Percentiles rank a stretch among this genome's conserved stretches.
Evolutionary conservation across 176 grass and related monocot genomes (phyloP).

Genomic region (Saccharum officinarum): DNA sequence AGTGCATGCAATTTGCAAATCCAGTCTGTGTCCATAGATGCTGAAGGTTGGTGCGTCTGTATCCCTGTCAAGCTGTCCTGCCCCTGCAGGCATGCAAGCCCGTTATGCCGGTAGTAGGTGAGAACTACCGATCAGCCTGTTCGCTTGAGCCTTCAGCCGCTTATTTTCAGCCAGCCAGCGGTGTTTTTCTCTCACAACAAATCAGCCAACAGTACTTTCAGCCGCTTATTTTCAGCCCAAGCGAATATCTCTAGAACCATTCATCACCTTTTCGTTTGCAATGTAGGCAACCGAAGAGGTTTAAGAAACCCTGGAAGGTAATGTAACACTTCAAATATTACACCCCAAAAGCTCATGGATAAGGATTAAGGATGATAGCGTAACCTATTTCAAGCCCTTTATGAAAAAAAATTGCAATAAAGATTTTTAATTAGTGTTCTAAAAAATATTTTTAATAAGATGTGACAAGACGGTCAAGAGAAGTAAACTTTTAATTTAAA

Average conservation of each 20-base stretch:
- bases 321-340: background rate
- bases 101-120: background rate
- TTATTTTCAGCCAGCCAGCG: no score
- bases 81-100: conserved; percentile 13
- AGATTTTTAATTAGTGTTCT: background rate
- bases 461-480: background rate
- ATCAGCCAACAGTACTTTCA: no score
- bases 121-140: background rate
- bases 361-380: background rate
- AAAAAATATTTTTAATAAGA: background rate
- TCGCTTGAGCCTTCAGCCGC: no score
- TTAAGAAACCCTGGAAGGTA: conserved; percentile 24
- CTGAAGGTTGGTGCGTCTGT: conserved; percentile 26
- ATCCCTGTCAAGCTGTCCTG: conserved; percentile 25
- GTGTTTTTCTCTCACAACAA: no score
- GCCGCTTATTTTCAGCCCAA: no score
- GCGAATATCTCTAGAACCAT: conserved; percentile 7
- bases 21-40: conserved; percentile 40
- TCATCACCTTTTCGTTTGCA: conserved; percentile 30
- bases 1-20: conserved; percentile 23
- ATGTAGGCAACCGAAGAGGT: background rate
- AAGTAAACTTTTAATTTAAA: background rate
- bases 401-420: background rate
- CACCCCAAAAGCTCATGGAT: background rate
- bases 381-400: background rate